Evolutionary conservation across 768 basidiomycete genomes (phyloP), one percentile per base, ranked within the genome.

Genomic region (Candolleomyces efflorescens): DNA sequence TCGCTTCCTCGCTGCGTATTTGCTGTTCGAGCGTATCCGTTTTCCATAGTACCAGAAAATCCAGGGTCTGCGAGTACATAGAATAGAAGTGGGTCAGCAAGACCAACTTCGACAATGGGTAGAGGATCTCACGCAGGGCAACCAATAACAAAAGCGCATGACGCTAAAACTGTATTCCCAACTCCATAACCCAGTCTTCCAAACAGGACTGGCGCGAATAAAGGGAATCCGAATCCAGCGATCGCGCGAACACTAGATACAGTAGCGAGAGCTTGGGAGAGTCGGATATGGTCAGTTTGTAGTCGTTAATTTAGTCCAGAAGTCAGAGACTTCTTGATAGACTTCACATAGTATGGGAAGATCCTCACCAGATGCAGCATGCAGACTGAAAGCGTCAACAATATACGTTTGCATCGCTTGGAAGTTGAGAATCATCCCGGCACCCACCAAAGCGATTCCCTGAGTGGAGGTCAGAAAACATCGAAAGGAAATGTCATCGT

Each of bases 91-190:
- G n/a, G n/a, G n/a, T n/a, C n/a, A n/a, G n/a, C n/a, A 15, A 22
- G 43, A 6, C 20, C 23, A 17, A 32, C 9, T 13, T 23, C 3
- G 17, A 6, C 15, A 24, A n/a, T 32, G 18, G 24, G n/a, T 38
- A 26, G 37, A 36, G 58, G 10, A 2, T 75, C 74, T 54, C 68
- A 80, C 81, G 78, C 75, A n/a, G n/a, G n/a, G n/a, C n/a, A n/a
- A n/a, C n/a, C n/a, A n/a, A n/a, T n/a, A n/a, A n/a, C n/a, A n/a
- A n/a, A n/a, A 2, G 85, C 75, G 1, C 79, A 61, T 9, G 66
- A 76, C 0, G 88, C 88, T 5, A 92, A 75, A 3, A 91, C 74
- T 0, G 88, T 86, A 60, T 84, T 70, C 7, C 85, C 87, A 59
- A 83, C 41, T 71, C 73, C 73, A 58, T 77, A 70, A 5, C 84